These are phyloP conservation scores for Arthrobotrys megalospora DNA, from an alignment of 2,329 filamentous ascomycete species.

Conservation along the genomic window DNA sequence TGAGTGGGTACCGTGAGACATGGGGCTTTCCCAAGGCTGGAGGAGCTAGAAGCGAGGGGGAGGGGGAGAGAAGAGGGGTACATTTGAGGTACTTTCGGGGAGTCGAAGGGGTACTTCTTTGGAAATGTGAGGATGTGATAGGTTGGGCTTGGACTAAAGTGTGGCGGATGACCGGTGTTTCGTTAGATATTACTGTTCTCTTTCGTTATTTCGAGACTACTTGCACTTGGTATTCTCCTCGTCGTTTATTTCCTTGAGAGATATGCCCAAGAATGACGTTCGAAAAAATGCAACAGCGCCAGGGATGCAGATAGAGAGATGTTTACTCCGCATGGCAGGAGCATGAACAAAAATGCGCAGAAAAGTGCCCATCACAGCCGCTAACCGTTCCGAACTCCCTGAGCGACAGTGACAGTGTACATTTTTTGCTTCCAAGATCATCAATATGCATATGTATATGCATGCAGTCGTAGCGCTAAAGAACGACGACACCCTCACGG, in stretches of 20 bases:
- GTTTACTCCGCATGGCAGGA: not conserved
- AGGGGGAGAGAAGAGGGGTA: constrained; percentile 19
- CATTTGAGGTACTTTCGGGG: constrained; percentile 38
- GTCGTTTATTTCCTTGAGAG: not conserved
- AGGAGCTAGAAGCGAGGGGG: constrained; percentile 8
- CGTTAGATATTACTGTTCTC: constrained; percentile 13
- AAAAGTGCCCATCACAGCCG: constrained; percentile 32
- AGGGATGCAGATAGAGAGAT: constrained; percentile 21
- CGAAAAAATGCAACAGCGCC: constrained; percentile 33
- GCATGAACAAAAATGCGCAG: constrained; percentile 12
- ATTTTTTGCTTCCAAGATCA: constrained; percentile 38
- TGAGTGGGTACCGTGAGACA: constrained; percentile 26
- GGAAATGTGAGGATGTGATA: constrained; percentile 11
- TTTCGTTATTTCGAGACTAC: not conserved
- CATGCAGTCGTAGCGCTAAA: constrained; percentile 52
- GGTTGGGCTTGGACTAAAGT: constrained; percentile 39
- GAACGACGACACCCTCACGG: constrained; percentile 30
- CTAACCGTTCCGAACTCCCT: constrained; percentile 29
- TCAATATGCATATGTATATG: constrained; percentile 29
- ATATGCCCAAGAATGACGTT: not conserved
- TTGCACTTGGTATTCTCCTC: not conserved
- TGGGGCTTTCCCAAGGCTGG: constrained; percentile 24
- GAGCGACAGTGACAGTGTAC: constrained; percentile 1
- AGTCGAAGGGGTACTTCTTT: constrained; percentile 26
- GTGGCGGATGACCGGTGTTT: constrained; percentile 51